Evolutionary conservation across 129 eudicot genomes (phyloP).

Genomic region (Artemisia annua): DNA sequence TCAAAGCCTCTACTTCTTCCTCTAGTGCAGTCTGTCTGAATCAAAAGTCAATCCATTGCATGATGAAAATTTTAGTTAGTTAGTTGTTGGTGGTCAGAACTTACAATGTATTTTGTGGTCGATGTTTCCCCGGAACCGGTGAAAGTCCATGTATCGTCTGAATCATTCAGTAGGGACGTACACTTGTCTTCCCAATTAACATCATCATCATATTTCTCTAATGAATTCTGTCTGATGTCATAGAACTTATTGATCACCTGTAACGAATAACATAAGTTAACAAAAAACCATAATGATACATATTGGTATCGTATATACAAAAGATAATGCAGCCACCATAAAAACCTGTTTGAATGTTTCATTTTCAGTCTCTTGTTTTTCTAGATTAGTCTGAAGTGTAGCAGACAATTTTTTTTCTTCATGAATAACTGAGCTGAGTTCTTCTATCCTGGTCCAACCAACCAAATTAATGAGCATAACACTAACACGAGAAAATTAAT

Average conservation of each 20-base stretch:
- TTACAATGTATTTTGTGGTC: slow-evolving; percentile 70
- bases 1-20: slow-evolving; percentile 65
- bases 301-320: background rate
- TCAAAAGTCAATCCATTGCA: slow-evolving; percentile 52
- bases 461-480: slow-evolving; percentile 18
- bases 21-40: slow-evolving; percentile 82
- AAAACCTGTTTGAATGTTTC: slow-evolving; percentile 61
- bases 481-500: slow-evolving; percentile 10
- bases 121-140: slow-evolving; percentile 55
- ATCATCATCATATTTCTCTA: slow-evolving; percentile 40
- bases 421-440: slow-evolving; percentile 45
- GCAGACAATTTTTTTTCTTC: slow-evolving; percentile 54
- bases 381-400: slow-evolving; percentile 41
- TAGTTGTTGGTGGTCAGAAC: slow-evolving; percentile 21
- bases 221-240: slow-evolving; percentile 49
- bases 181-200: slow-evolving; percentile 68
- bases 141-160: slow-evolving; percentile 71
- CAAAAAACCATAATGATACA: background rate
- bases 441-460: slow-evolving; percentile 62
- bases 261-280: slow-evolving; percentile 17
- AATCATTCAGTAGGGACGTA: slow-evolving; percentile 53
- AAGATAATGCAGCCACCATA: background rate
- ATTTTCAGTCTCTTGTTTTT: slow-evolving; percentile 49
- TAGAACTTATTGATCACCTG: slow-evolving; percentile 74
- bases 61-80: background rate